Evolutionary conservation across 768 basidiomycete genomes (phyloP), one percentile per base, ranked within the genome.

Genomic region (Hemileccinum rubropunctum): DNA sequence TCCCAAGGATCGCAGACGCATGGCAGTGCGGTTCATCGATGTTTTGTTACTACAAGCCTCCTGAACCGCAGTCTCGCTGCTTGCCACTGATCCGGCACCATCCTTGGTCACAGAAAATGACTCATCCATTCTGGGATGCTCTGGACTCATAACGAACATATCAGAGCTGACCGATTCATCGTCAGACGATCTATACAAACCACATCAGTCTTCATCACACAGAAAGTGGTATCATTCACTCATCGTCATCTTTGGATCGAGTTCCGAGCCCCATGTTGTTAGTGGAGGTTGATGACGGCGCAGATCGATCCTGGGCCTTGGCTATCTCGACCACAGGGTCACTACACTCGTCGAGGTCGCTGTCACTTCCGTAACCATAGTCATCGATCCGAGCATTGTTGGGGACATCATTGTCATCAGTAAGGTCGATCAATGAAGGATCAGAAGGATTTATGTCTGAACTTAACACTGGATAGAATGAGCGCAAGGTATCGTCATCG

Each of bases 321-420:
- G 3, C 23, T 3, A 23, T 6, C 3, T 23, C 11, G 11, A 13
- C 12, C n/a, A 38, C 20, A 43, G 34, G 36, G 0, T 58, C 52
- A 2, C 52, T 17, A 9, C 59, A 58, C 6, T 69, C 66, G 17
- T 71, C 70, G 21, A 72, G 61, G 36, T 71, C 71, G 13, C 71
- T 71, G 48, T 72, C 70, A 15, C 63, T 67, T 30, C 28, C 59
- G 40, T 68, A 72, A 8, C 58, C 69, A 43, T 69, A 67, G 8
- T 65, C 64, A 6, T 57, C 58, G 3, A 58, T 49, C 10, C 6
- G 27, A 39, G 36, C 33, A 26, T 42, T 9, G 13, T 17, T 41
- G 8, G 52, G 51, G 23, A 65, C 43, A 15, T 52, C 53, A 3
- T 42, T 45, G 21, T 45, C 47, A 9, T 40, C 50, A 17, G 37